Conservation (phyloP, 495 filamentous ascomycete species). For the Penicillium egyptiacum region DNA sequence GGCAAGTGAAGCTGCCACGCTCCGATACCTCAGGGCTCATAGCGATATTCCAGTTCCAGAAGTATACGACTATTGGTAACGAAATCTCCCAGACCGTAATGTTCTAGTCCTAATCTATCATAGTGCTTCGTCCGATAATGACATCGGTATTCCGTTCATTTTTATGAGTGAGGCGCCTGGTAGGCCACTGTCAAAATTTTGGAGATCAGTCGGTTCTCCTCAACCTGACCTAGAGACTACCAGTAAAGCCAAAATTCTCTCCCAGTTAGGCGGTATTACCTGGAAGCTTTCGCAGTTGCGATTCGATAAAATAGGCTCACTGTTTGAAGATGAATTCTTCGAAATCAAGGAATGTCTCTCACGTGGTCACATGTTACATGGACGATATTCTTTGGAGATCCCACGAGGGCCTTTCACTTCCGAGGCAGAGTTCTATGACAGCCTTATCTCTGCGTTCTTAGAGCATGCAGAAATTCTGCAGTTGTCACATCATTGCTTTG, state of each 20-base stretch:
- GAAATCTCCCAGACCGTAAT: background rate
- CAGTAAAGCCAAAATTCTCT: conserved; percentile 24
- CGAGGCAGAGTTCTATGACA: conserved; percentile 22
- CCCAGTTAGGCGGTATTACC: conserved; percentile 23
- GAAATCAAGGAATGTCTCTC: conserved; percentile 25
- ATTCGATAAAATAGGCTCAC: conserved; percentile 28
- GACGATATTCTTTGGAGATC: conserved; percentile 19
- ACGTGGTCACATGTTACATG: conserved; percentile 27
- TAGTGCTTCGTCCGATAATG: conserved; percentile 26
- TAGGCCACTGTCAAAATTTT: conserved; percentile 20
- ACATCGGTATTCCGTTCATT: conserved; percentile 28
- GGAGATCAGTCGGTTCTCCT: conserved; percentile 17
- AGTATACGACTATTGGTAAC: conserved; percentile 25
- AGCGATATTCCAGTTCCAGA: conserved; percentile 34
- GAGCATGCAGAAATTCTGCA: conserved; percentile 22
- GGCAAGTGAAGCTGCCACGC: conserved; percentile 27
- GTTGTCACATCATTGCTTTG: conserved; percentile 27
- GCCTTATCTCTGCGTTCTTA: conserved; percentile 19
- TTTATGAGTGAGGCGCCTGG: conserved; percentile 32
- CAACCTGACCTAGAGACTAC: conserved; percentile 13
- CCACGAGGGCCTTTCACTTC: conserved; percentile 26
- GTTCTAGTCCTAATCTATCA: conserved; percentile 6
- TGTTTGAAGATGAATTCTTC: conserved; percentile 24
- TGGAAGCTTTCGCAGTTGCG: conserved; percentile 29
- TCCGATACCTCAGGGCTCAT: conserved; percentile 25